Base-by-base conservation (phyloP, 352 stramenopile species). In the Globisporangium carolinianum region DNA sequence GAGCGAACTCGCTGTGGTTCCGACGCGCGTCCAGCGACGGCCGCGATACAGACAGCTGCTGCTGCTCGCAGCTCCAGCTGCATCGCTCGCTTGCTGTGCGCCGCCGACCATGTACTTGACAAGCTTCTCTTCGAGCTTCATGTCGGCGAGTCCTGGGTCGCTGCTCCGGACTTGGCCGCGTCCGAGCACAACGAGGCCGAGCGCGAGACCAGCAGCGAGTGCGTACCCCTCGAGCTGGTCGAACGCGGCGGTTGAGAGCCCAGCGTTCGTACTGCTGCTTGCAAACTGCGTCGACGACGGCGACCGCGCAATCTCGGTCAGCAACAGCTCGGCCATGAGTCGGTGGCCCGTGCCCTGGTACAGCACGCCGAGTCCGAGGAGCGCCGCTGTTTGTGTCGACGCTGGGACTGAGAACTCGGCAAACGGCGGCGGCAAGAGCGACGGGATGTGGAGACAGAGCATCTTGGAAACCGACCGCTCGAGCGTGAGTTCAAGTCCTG, bases 401-500 rank as follows among this genome's bases (percentile, higher is more conserved):
- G 87, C 85, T 6, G 96, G 91, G 5, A 99, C 91, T 55, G 98
- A 97, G 71, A 99, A 98, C 24, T 97, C 89, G 24, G 89, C 86
- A 62, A 98, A 98, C 38, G 94, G 89, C 24, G 91, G 74, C 14
- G 95, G 96, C 4, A 99, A 83, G 24, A 99, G 75, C 11, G 93
- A 97, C 5, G 96, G 97, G 61, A 99, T 94, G 71, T 99, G 96
- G 35, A 99, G 79, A 68, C 94, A 99, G 2, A 99, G 73, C 92
- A 99, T 98, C 78, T 99, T 99, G 3, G 90, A 98, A 0, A 98
- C 87, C 6, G 90, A 92, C 32, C 93, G 81, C 56, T 94, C 83
- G 8, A 95, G 65, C 1, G 76, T 83, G 15, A 91, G 61, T 45
- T 91, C 83, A 3, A 83, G 61, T 0, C 71, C 73, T 5, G 68